Evolutionary conservation across 2,329 filamentous ascomycete genomes (phyloP), one percentile per base, ranked within the genome.

Genomic region (Fulvia fulva): DNA sequence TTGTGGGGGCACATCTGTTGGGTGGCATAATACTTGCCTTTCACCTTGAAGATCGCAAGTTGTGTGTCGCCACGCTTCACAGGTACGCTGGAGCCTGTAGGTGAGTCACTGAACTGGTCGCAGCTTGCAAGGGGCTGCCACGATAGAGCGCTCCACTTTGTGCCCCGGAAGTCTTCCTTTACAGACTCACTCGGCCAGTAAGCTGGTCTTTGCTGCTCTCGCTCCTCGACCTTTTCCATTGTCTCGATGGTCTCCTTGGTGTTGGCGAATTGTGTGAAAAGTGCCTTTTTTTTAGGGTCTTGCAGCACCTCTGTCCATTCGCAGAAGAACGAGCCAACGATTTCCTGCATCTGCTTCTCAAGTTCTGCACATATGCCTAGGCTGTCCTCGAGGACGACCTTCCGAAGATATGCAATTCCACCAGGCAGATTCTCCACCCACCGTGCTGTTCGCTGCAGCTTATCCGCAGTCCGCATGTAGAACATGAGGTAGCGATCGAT

Each of bases 1-100:
- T 93, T 94, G 77, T 96, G 91, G 9, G 91, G 91, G 72, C 91
- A 96, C 91, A 96, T 96, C 71, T 96, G 90, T 76, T 96, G 91
- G 14, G 88, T 89, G 58, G 89, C 89, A 73, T 93, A 93, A 79
- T 87, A 95, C 55, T 83, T 83, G 21, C 90, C 91, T 55, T 84
- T 83, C 61, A 96, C 83, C 67, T 91, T 89, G 84, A 92, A 96
- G 54, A 96, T 78, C 7, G 91, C 91, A 1, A 96, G 82, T 74
- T 96, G 91, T 0, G 91, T 96, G 73, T 96, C 91, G 45, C 91
- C 90, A 45, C 90, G 84, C 78, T 95, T 94, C 74, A 96, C 79
- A 30, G 87, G 87, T 4, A 89, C 86, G 9, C 85, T 88, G 57
- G 90, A 87, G 30, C 88, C 89, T 26, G 88, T 90, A 1, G 87